Conservation (phyloP, 768 basidiomycete species). For the Russula emetica region DNA sequence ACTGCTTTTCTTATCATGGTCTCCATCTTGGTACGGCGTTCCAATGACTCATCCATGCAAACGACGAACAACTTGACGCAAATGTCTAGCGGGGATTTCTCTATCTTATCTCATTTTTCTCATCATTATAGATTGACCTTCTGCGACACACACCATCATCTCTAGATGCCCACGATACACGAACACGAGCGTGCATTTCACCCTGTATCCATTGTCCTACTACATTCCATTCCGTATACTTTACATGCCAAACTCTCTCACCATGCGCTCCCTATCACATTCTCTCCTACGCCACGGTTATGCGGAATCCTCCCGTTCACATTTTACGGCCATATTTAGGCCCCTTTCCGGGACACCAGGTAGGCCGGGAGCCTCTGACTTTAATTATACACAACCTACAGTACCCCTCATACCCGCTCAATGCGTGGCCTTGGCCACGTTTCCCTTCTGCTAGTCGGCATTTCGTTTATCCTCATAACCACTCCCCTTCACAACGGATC, state of each 20-base stretch:
- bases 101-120: neutral
- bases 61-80: neutral
- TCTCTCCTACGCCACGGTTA: neutral
- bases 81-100: neutral
- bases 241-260: neutral
- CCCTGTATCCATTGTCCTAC: neutral
- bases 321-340: neutral
- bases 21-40: neutral
- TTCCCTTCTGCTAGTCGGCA: neutral
- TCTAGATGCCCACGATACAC: neutral
- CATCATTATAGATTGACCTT: constrained; percentile 2
- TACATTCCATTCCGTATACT: neutral
- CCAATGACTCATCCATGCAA: neutral
- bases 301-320: neutral
- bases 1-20: neutral
- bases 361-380: neutral
- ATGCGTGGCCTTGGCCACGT: neutral
- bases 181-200: neutral
- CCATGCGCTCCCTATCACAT: neutral
- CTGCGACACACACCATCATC: constrained; percentile 1
- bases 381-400: neutral
- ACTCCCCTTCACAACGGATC: neutral
- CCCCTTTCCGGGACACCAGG: neutral
- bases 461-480: neutral
- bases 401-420: neutral